A percentile compares a stretch with the other conserved stretches of the same genome.
These are phyloP conservation scores for Coemansia sp. DNA, from an alignment of 192 early-diverging fungal species.

Conservation along the genomic window DNA sequence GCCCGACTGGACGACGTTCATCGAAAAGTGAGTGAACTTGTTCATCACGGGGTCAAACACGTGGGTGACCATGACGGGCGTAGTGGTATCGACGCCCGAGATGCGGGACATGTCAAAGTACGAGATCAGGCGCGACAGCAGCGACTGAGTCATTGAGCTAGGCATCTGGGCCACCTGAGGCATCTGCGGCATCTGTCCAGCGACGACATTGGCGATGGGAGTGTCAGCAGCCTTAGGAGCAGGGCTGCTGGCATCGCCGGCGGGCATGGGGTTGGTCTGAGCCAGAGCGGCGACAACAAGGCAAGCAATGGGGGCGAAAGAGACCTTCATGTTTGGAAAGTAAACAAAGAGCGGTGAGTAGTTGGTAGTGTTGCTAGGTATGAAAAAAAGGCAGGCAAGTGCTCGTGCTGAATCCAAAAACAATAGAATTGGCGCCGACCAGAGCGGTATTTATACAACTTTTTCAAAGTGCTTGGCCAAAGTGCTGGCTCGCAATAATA, in stretches of 20 bases:
- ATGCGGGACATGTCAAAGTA: slow-evolving; percentile 23
- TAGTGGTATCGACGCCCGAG: neutral
- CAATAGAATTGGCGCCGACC: neutral
- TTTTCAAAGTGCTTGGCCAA: too few species aligned
- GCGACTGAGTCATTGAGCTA: neutral
- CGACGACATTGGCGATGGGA: neutral
- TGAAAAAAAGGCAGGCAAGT: slow-evolving; percentile 1
- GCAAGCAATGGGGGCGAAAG: neutral
- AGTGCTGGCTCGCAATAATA: too few species aligned
- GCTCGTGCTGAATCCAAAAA: slow-evolving; percentile 1
- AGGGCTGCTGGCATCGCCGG: neutral
- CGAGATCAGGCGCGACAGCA: slow-evolving; percentile 15
- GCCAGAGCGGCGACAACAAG: neutral
- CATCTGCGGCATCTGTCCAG: neutral
- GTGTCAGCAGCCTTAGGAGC: neutral
- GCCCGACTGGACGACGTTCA: slow-evolving; percentile 14
- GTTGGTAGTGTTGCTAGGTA: neutral
- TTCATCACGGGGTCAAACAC: slow-evolving; percentile 20
- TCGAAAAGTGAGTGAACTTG: slow-evolving; percentile 27
- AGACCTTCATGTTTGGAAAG: neutral
- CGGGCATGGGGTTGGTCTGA: neutral
- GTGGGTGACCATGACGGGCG: slow-evolving; percentile 7
- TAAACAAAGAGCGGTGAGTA: too few species aligned
- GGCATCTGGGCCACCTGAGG: neutral
- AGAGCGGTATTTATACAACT: neutral